These are phyloP conservation scores for Botrytis tulipae DNA, from an alignment of 2,329 filamentous ascomycete genomes.

Conservation along the genomic window DNA sequence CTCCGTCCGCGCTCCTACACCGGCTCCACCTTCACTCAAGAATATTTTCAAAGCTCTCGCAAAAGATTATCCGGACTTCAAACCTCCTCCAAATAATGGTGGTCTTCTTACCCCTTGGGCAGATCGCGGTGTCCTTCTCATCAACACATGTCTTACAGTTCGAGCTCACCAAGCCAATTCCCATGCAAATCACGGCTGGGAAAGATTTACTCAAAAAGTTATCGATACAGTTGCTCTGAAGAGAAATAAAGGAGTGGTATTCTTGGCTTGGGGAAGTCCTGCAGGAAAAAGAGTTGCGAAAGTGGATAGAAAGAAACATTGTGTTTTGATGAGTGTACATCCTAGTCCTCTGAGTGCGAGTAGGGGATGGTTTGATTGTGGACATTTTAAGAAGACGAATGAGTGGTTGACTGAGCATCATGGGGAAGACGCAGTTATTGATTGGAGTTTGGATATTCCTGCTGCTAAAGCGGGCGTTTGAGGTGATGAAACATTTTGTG, in stretches of 20 bases:
- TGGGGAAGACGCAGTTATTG: slow-evolving; percentile 74
- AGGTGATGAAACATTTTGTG: background rate
- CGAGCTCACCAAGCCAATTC: slow-evolving; percentile 84
- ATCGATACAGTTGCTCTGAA: slow-evolving; percentile 83
- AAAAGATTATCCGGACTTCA: slow-evolving; percentile 83
- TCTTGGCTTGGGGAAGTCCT: slow-evolving; percentile 88
- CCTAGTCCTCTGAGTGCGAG: slow-evolving; percentile 88
- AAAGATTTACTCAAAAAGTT: slow-evolving; percentile 84
- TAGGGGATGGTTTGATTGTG: slow-evolving; percentile 78
- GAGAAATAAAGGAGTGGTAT: slow-evolving; percentile 80
- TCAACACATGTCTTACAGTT: slow-evolving; percentile 95
- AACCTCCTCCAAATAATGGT: slow-evolving; percentile 69
- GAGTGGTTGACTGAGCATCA: slow-evolving; percentile 80
- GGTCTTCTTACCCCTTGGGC: slow-evolving; percentile 93
- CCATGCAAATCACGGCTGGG: slow-evolving; percentile 87
- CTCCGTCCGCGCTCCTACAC: slow-evolving; percentile 85
- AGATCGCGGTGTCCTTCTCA: slow-evolving; percentile 83
- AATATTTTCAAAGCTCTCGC: slow-evolving; percentile 92
- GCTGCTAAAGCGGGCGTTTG: slow-evolving; percentile 9
- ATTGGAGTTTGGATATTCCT: slow-evolving; percentile 66
- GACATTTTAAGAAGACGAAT: slow-evolving; percentile 79
- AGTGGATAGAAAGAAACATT: slow-evolving; percentile 70
- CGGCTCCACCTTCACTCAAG: slow-evolving; percentile 81
- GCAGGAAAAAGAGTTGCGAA: slow-evolving; percentile 76
- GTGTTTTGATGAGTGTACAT: slow-evolving; percentile 83